Evolutionary conservation across 2,329 filamentous ascomycete genomes (phyloP).

Genomic region (Sporothrix inflata): DNA sequence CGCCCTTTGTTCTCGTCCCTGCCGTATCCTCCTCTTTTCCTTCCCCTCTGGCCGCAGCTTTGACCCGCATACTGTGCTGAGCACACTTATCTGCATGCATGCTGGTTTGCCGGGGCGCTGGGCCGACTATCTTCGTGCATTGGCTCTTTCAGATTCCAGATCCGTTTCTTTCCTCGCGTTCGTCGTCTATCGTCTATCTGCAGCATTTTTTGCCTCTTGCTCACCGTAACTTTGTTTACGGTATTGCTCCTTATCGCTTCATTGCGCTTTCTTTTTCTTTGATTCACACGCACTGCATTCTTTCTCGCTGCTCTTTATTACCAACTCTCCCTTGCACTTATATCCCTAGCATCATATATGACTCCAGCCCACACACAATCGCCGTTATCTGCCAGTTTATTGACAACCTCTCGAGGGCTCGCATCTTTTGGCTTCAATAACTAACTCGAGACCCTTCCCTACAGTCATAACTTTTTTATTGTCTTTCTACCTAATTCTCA

Average conservation of each 20-base stretch:
- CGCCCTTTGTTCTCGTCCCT: not conserved
- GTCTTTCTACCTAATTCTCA: not conserved
- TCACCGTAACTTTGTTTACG: slow-evolving; percentile 20
- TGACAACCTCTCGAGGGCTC: too few relatives aligned
- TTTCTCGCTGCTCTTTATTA: not conserved
- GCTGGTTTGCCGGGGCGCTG: not conserved
- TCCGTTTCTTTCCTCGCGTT: not conserved
- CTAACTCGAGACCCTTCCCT: not conserved
- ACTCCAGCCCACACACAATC: not conserved
- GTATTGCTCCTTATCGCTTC: slow-evolving; percentile 9
- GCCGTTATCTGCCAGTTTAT: not conserved
- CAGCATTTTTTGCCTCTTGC: not conserved
- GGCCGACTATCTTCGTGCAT: slow-evolving; percentile 1
- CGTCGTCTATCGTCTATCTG: not conserved
- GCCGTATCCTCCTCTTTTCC: not conserved
- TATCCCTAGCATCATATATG: not conserved
- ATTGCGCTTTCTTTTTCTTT: not conserved
- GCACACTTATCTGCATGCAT: slow-evolving; percentile 24
- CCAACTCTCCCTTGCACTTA: not conserved
- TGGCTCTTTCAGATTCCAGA: slow-evolving; percentile 12
- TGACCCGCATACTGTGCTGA: not conserved
- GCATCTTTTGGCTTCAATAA: not conserved
- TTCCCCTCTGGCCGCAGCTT: not conserved
- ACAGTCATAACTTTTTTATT: not conserved
- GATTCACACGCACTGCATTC: not conserved